Percentiles rank a stretch among this genome's conserved stretches.
Conservation (phyloP, 2,329 filamentous ascomycete genomes). For the Fusarium duplospermum region DNA sequence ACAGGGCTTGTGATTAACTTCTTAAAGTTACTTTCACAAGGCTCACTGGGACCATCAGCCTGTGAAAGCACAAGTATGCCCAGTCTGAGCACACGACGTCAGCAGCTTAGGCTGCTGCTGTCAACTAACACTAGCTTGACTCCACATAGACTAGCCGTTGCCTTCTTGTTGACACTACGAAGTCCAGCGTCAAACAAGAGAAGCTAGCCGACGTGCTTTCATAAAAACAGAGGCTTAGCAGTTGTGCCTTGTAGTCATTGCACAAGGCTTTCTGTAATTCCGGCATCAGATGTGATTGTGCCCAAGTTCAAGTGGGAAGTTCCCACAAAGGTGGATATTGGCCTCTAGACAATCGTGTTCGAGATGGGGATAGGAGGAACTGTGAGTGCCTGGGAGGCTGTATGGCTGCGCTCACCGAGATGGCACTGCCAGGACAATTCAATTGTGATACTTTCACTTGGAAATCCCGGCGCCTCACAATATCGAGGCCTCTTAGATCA, state of each 20-base stretch:
- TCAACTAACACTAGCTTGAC: background rate
- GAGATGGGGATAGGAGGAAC: slow-evolving; percentile 1
- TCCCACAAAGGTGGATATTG: background rate
- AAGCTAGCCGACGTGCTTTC: background rate
- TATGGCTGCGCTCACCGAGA: slow-evolving; percentile 1
- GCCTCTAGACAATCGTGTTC: background rate
- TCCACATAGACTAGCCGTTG: background rate
- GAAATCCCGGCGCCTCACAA: background rate
- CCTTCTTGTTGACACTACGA: background rate
- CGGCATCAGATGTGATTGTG: background rate
- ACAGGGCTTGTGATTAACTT: background rate
- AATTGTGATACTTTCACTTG: background rate
- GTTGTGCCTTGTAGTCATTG: background rate
- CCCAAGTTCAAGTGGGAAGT: background rate
- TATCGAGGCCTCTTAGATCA: background rate
- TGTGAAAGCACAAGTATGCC: background rate
- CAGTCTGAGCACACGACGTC: background rate
- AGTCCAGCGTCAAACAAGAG: background rate
- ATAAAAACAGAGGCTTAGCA: background rate
- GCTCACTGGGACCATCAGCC: background rate
- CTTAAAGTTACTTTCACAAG: background rate
- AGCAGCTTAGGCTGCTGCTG: background rate
- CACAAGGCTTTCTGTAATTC: background rate
- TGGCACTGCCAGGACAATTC: background rate
- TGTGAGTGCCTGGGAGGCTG: background rate